A percentile compares a stretch with the other conserved stretches of the same genome.
Conservation (phyloP, 352 stramenopile species). For the Peronospora farinosa region DNA sequence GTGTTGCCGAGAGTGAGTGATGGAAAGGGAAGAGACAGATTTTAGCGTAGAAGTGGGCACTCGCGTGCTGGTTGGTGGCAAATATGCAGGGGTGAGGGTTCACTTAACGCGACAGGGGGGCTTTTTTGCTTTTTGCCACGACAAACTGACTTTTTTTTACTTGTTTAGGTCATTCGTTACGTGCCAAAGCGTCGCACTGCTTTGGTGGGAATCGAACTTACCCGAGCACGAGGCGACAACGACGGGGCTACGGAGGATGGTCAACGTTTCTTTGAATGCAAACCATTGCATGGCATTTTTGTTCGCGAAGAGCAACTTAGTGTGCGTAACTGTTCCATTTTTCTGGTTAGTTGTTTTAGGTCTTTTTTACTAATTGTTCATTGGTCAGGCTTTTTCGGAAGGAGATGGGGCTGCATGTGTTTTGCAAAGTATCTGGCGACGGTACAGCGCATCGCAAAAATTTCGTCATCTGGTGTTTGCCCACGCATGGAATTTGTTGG, state of each 20-base stretch:
- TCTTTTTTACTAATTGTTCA: conserved; percentile 1
- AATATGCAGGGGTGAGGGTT: conserved; percentile 61
- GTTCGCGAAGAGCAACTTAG: conserved; percentile 72
- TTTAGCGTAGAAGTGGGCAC: conserved; percentile 25
- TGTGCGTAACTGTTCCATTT: conserved; percentile 25
- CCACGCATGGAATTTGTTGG: conserved; percentile 84
- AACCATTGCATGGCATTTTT: conserved; percentile 76
- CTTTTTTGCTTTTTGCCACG: conserved; percentile 5
- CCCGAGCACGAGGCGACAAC: conserved; percentile 64
- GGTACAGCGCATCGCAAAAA: conserved; percentile 67
- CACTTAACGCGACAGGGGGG: conserved; percentile 12
- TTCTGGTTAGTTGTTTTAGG: conserved; percentile 1
- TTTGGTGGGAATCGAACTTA: conserved; percentile 82
- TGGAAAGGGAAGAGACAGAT: conserved; percentile 14
- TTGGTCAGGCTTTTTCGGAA: conserved; percentile 61
- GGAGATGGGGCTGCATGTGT: conserved; percentile 65
- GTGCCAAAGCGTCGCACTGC: conserved; percentile 43
- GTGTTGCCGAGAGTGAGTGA: conserved; percentile 3
- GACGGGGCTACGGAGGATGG: conserved; percentile 67
- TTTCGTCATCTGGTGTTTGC: conserved; percentile 77
- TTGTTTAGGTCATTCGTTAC: conserved; percentile 55
- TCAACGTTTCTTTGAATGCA: conserved; percentile 76
- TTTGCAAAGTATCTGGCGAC: conserved; percentile 72
- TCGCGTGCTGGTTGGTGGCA: conserved; percentile 72
- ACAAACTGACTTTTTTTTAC: conserved; percentile 9